A percentile compares a stretch with the other conserved stretches of the same genome.
phyloP scores from a whole-genome alignment of 2,329 filamentous ascomycete species.

The Raffaelea ambrosiae region DNA sequence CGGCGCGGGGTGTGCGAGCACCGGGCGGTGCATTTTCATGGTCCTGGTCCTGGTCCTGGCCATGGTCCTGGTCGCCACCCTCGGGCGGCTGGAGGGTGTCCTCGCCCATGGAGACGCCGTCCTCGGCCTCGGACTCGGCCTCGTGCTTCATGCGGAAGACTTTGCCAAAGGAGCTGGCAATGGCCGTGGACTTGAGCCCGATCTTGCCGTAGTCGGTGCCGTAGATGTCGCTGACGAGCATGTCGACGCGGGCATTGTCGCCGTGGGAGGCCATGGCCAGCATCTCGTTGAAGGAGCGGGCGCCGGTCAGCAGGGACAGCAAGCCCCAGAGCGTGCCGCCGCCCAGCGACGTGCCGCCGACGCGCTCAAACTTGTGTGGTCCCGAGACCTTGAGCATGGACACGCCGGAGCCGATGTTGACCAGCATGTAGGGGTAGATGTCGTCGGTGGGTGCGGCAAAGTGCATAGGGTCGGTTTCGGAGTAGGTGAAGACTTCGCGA shows the following conservation, averaged over 20 bases:
- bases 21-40: neutral
- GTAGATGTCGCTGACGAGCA: conserved; percentile 97
- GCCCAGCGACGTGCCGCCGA: conserved; percentile 89
- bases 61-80: conserved; percentile 57
- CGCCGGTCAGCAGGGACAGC: conserved; percentile 84
- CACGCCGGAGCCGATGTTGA: conserved; percentile 96
- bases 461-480: conserved; percentile 81
- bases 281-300: conserved; percentile 96
- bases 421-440: conserved; percentile 92
- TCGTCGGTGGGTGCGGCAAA: conserved; percentile 58
- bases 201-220: conserved; percentile 95
- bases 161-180: conserved; percentile 93
- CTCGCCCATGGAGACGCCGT: conserved; percentile 67
- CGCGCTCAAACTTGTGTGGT: conserved; percentile 75
- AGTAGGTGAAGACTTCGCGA: conserved; percentile 94
- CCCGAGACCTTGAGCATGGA: conserved; percentile 96
- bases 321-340: conserved; percentile 98
- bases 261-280: conserved; percentile 81
- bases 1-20: conserved; percentile 12
- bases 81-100: conserved; percentile 86
- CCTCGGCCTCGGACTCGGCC: conserved; percentile 71
- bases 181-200: conserved; percentile 88
- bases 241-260: conserved; percentile 88
- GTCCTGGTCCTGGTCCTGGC: conserved; percentile 13
- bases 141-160: conserved; percentile 88